Conservation (phyloP, 345 rosid genomes). For the Gossypium turneri region DNA sequence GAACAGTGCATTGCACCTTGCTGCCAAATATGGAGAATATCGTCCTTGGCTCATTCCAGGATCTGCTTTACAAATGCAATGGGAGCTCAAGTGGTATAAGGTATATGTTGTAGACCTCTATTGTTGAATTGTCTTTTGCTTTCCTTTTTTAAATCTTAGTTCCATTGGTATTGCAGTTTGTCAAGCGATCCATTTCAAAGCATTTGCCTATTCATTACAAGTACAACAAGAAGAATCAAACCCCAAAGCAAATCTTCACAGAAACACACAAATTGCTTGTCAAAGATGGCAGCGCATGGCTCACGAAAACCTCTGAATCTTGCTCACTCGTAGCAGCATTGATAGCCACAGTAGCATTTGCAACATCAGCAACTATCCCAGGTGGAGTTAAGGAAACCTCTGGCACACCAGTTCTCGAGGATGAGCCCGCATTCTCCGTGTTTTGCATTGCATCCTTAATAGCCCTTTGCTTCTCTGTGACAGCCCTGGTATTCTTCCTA, state of each 20-base stretch:
- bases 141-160: not conserved
- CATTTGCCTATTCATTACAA: slow-evolving; percentile 12
- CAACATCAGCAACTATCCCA: slow-evolving; percentile 27
- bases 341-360: slow-evolving; percentile 31
- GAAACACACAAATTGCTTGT: slow-evolving; percentile 19
- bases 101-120: slow-evolving; percentile 20
- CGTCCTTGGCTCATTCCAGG: slow-evolving; percentile 48
- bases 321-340: slow-evolving; percentile 35
- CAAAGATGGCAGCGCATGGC: slow-evolving; percentile 23
- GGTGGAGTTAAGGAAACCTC: slow-evolving; percentile 9
- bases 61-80: slow-evolving; percentile 54
- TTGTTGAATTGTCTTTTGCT: not conserved
- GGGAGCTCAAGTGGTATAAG: slow-evolving; percentile 60
- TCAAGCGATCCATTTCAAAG: slow-evolving; percentile 25
- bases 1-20: slow-evolving; percentile 49
- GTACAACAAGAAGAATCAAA: slow-evolving; percentile 13
- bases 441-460: slow-evolving; percentile 25
- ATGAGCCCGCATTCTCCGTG: not conserved
- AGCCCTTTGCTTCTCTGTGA: slow-evolving; percentile 25
- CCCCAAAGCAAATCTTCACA: slow-evolving; percentile 25
- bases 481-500: slow-evolving; percentile 21
- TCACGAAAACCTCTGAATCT: slow-evolving; percentile 30
- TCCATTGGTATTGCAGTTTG: slow-evolving; percentile 21
- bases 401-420: not conserved
- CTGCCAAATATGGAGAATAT: slow-evolving; percentile 36